Conservation (phyloP, 306 rosid species). For the Cajanus cajan region DNA sequence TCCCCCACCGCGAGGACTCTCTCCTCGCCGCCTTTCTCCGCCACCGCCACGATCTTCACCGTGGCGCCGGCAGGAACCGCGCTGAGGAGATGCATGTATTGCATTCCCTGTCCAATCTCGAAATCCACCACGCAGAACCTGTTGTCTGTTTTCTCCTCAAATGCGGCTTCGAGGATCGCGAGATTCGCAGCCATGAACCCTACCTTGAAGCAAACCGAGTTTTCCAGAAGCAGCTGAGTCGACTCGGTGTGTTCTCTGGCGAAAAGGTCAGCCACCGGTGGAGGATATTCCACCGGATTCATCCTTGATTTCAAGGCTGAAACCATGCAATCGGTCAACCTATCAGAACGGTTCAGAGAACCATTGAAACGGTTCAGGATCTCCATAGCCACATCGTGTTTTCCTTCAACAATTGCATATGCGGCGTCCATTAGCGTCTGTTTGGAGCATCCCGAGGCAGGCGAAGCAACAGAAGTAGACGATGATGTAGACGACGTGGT, state of each 20-base stretch:
- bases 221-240: conserved; percentile 59
- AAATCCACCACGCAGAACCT: conserved; percentile 77
- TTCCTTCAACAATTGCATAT: conserved; percentile 74
- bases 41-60: conserved; percentile 59
- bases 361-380: conserved; percentile 53
- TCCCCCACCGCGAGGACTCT: conserved; percentile 38
- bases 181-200: conserved; percentile 76
- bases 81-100: conserved; percentile 52
- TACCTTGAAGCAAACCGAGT: conserved; percentile 54
- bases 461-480: conserved; percentile 63
- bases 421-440: conserved; percentile 77
- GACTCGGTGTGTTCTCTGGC: conserved; percentile 59
- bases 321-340: conserved; percentile 47
- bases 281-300: conserved; percentile 49
- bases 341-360: conserved; percentile 27
- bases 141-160: conserved; percentile 40
- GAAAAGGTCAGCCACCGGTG: conserved; percentile 50
- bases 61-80: conserved; percentile 28
- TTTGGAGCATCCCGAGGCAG: conserved; percentile 48
- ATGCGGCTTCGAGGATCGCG: conserved; percentile 75
- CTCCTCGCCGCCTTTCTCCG: conserved; percentile 40
- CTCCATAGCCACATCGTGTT: conserved; percentile 53
- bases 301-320: conserved; percentile 62
- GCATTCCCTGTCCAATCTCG: conserved; percentile 72
- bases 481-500: conserved; percentile 57